A percentile compares a stretch with the other conserved stretches of the same genome.
These are phyloP conservation scores for Bacidia gigantensis DNA, from an alignment of 495 filamentous ascomycete species.

Conservation along the genomic window DNA sequence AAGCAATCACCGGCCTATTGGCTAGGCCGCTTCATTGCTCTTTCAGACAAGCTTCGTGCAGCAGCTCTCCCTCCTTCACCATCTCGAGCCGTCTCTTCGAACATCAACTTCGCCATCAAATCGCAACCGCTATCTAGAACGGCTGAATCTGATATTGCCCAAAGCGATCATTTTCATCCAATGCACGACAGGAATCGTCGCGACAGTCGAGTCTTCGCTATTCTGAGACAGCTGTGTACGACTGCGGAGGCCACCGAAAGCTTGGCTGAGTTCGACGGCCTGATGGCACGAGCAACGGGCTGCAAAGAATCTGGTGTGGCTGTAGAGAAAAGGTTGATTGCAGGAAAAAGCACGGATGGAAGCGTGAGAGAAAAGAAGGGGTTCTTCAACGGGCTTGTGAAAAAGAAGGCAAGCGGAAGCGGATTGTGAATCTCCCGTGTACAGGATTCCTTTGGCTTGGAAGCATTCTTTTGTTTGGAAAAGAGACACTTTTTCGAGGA, in stretches of 20 bases:
- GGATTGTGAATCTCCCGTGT: too few species aligned
- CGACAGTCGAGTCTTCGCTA: conserved; percentile 32
- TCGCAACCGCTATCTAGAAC: conserved; percentile 24
- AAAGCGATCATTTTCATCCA: conserved; percentile 10
- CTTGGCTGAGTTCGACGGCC: not conserved
- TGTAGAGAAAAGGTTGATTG: not conserved
- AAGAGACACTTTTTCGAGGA: too few species aligned
- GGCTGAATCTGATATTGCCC: not conserved
- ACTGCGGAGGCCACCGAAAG: conserved; percentile 24
- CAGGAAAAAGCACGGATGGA: not conserved
- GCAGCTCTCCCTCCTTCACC: conserved; percentile 23
- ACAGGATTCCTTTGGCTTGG: too few species aligned
- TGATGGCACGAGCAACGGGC: not conserved
- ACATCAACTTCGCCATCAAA: conserved; percentile 20
- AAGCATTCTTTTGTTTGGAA: not conserved
- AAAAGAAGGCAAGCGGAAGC: conserved; percentile 4
- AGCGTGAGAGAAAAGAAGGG: conserved; percentile 11
- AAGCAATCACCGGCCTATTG: conserved; percentile 29
- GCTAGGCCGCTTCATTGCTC: conserved; percentile 40
- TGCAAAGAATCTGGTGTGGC: conserved; percentile 21
- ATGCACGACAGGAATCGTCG: conserved; percentile 30
- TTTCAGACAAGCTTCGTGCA: conserved; percentile 39
- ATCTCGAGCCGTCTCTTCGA: not conserved
- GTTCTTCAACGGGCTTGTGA: conserved; percentile 12
- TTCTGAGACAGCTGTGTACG: conserved; percentile 33